Evolutionary conservation across 176 grass and related monocot genomes (phyloP).

Genomic region (Puccinellia tenuiflora): DNA sequence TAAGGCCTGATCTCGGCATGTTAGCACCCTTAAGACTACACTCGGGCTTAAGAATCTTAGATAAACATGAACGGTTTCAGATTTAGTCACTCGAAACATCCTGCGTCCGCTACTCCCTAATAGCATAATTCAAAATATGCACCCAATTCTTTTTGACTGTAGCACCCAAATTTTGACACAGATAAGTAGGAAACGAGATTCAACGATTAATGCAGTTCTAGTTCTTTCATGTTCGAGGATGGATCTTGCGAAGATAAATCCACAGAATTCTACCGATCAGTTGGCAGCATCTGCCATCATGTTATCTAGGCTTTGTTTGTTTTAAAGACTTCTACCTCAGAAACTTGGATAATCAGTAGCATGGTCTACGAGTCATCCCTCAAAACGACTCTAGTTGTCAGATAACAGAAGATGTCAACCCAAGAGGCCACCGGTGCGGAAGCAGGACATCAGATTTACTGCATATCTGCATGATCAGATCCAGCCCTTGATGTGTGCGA

Average conservation of each 20-base stretch:
- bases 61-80: not conserved
- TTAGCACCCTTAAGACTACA: no score
- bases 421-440: not conserved
- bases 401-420: not conserved
- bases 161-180: not conserved
- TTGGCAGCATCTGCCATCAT: not conserved
- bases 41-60: not conserved
- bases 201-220: not conserved
- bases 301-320: not conserved
- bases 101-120: not conserved
- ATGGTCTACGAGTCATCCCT: not conserved
- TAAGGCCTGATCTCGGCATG: not conserved
- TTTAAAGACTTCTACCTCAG: not conserved
- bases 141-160: no score
- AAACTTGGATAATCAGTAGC: not conserved
- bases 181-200: not conserved
- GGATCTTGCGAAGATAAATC: not conserved
- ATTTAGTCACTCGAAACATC: not conserved
- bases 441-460: not conserved
- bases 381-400: not conserved
- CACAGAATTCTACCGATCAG: not conserved
- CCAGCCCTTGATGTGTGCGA: constrained; percentile 43
- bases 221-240: not conserved
- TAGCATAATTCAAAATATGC: not conserved
- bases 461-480: constrained; percentile 32